Conservation (phyloP, 2,329 filamentous ascomycete genomes). For the Penicillium sp. region DNA sequence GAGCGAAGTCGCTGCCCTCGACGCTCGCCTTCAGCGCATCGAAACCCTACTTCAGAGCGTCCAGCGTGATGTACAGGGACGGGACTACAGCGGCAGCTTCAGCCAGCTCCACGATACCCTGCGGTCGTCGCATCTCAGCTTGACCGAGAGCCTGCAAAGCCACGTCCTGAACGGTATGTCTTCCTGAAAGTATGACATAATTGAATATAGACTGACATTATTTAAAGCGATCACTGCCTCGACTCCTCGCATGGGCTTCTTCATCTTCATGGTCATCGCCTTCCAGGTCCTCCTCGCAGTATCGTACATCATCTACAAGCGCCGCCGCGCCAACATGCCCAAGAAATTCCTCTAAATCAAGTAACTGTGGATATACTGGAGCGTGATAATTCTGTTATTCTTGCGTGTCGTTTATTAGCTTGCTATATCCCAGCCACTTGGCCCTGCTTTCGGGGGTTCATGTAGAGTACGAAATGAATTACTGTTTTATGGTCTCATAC, state of each 20-base stretch:
- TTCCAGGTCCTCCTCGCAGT: slow-evolving; percentile 67
- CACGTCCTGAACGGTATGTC: slow-evolving; percentile 49
- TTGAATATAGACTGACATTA: slow-evolving; percentile 17
- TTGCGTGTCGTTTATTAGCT: slow-evolving; percentile 17
- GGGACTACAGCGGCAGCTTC: slow-evolving; percentile 55
- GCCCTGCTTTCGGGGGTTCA: slow-evolving; percentile 10
- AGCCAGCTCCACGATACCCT: slow-evolving; percentile 52
- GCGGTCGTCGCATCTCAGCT: slow-evolving; percentile 50
- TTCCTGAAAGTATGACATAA: neutral
- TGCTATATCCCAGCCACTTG: slow-evolving; percentile 8
- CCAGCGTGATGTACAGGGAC: slow-evolving; percentile 52
- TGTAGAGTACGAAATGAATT: slow-evolving; percentile 23
- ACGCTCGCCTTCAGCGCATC: slow-evolving; percentile 50
- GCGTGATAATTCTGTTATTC: slow-evolving; percentile 10
- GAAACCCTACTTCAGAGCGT: slow-evolving; percentile 50
- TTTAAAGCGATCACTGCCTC: slow-evolving; percentile 49
- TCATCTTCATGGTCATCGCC: slow-evolving; percentile 67
- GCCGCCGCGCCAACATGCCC: slow-evolving; percentile 66
- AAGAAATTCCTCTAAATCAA: slow-evolving; percentile 76
- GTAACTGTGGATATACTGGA: neutral
- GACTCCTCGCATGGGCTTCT: slow-evolving; percentile 55
- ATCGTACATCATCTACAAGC: slow-evolving; percentile 74
- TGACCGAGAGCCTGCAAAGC: slow-evolving; percentile 50
- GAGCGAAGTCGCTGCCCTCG: slow-evolving; percentile 39
- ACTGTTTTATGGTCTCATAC: neutral